A percentile compares a stretch with the other conserved stretches of the same genome.
Evolutionary conservation across 306 rosid genomes (phyloP).

Genomic region (Gastrolobium bilobum): DNA sequence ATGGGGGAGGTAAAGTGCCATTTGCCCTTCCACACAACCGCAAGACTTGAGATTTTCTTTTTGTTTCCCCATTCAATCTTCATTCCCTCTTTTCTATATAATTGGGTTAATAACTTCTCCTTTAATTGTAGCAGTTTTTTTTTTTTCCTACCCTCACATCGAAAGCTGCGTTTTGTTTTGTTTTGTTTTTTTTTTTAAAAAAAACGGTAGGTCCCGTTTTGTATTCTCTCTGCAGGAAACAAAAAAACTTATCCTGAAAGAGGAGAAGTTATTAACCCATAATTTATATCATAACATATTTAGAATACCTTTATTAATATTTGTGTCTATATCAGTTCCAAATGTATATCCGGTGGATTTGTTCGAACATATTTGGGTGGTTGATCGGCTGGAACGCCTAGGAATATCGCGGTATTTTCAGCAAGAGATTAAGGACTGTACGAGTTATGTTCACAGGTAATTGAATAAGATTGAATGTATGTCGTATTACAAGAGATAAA

Average conservation of each 20-base stretch:
- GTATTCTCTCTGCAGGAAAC: too few species aligned
- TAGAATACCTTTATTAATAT: not conserved
- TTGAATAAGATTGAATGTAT: not conserved
- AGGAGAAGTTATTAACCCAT: too few species aligned
- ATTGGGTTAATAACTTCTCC: too few species aligned
- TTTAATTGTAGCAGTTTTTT: too few species aligned
- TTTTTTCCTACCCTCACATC: too few species aligned
- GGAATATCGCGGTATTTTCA: constrained; percentile 80
- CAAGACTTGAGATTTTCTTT: not conserved
- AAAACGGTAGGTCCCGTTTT: too few species aligned
- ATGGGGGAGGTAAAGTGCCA: constrained; percentile 82
- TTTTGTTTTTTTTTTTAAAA: too few species aligned
- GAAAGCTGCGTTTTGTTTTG: too few species aligned
- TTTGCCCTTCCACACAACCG: not conserved
- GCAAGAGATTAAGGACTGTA: constrained; percentile 69
- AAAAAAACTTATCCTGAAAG: too few species aligned
- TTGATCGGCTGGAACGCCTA: constrained; percentile 83
- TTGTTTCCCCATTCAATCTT: not conserved
- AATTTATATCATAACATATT: not conserved
- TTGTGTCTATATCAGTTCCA: constrained; percentile 63
- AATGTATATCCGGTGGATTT: constrained; percentile 86
- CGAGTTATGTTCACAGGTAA: constrained; percentile 73
- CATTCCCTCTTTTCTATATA: not conserved
- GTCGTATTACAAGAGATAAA: too few species aligned
- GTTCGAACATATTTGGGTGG: constrained; percentile 89